Conservation (phyloP, 2,329 filamentous ascomycete species). For the Triangularia setosa region DNA sequence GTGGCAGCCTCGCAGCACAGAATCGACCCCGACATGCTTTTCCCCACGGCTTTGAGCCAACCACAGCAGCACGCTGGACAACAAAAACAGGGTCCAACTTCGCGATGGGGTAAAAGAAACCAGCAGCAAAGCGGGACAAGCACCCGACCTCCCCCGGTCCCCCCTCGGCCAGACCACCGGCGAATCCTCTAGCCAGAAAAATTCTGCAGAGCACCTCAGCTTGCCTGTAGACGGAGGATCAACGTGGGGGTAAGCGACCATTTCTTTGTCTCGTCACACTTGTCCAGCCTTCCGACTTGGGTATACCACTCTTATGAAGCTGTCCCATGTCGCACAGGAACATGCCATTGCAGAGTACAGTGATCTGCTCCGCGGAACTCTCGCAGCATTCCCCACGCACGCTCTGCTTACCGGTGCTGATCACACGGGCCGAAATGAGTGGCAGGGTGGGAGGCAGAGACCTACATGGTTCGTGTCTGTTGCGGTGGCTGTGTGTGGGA, state of each 20-base stretch:
- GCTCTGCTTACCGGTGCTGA: not conserved
- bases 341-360: not conserved
- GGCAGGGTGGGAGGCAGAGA: not conserved
- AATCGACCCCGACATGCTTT: not conserved
- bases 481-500: not conserved
- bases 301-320: not conserved
- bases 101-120: conserved; percentile 6
- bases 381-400: not conserved
- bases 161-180: not conserved
- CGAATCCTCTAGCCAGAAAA: not conserved
- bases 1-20: not conserved
- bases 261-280: not conserved
- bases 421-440: not conserved
- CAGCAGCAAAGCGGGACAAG: not conserved
- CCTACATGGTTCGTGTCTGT: not conserved
- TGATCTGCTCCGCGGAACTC: not conserved
- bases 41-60: not conserved
- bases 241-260: conserved; percentile 3
- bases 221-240: not conserved
- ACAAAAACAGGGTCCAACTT: not conserved
- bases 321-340: not conserved
- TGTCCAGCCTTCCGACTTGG: not conserved
- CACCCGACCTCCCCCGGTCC: not conserved
- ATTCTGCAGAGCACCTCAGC: not conserved
- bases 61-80: not conserved